phyloP scores from a whole-genome alignment of 2,329 filamentous ascomycete genomes.

The Sclerotinia minor region DNA sequence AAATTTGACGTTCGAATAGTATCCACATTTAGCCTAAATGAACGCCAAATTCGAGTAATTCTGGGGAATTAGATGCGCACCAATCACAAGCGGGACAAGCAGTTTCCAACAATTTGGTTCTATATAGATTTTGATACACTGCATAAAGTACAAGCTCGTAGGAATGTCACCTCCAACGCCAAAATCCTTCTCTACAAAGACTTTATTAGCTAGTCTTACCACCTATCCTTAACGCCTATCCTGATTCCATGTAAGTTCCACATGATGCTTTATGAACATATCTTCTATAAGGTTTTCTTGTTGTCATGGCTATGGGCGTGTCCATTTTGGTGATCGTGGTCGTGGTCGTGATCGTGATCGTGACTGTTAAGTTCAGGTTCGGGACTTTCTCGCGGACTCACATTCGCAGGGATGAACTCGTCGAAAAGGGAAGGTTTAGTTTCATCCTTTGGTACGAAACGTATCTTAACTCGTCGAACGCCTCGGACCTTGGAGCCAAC shows the following conservation, averaged over 20 bases:
- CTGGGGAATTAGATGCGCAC: conserved; percentile 28
- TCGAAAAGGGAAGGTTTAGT: conserved; percentile 63
- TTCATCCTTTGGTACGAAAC: conserved; percentile 73
- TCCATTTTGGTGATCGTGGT: conserved; percentile 46
- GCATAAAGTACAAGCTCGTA: conserved; percentile 14
- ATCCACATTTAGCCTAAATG: conserved; percentile 27
- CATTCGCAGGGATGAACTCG: conserved; percentile 72
- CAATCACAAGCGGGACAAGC: conserved; percentile 28
- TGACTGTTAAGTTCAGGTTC: conserved; percentile 60
- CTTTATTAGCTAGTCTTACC: conserved; percentile 1
- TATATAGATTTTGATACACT: conserved; percentile 22
- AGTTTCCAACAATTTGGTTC: conserved; percentile 4
- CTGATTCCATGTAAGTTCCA: conserved; percentile 25
- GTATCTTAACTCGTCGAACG: conserved; percentile 77
- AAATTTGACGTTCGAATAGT: conserved; percentile 21
- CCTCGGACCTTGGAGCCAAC: conserved; percentile 79
- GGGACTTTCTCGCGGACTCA: conserved; percentile 57
- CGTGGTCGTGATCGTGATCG: conserved; percentile 46
- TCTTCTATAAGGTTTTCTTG: conserved; percentile 38
- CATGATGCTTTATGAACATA: conserved; percentile 29
- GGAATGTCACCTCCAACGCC: conserved; percentile 17
- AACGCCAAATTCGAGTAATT: conserved; percentile 4
- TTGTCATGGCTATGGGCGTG: conserved; percentile 42
- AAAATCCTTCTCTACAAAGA: conserved; percentile 15
- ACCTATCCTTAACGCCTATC: conserved; percentile 24